A percentile compares a stretch with the other conserved stretches of the same genome.
phyloP scores from a whole-genome alignment of 2,329 filamentous ascomycete genomes.

The Cercospora sp. region DNA sequence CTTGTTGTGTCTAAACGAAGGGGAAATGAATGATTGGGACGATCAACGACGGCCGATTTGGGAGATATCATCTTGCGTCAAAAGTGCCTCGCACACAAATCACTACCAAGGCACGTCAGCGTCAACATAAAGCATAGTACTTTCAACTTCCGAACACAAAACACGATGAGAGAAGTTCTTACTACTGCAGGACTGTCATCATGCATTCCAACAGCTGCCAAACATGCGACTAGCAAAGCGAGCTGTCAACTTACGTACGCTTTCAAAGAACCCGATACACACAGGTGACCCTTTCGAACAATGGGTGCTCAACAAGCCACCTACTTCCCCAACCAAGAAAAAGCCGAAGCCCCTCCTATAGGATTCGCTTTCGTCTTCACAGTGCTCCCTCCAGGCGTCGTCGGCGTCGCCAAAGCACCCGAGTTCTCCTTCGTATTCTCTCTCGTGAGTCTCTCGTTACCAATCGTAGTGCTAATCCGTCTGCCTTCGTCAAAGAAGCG shows the following conservation, averaged over 20 bases:
- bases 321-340: constrained; percentile 64
- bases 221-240: neutral
- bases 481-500: constrained; percentile 54
- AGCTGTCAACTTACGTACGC: neutral
- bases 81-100: too few relatives aligned
- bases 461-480: constrained; percentile 31
- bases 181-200: neutral
- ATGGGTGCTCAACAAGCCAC: too few relatives aligned
- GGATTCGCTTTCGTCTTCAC: constrained; percentile 61
- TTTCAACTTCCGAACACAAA: neutral
- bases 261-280: neutral
- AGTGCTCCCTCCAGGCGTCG: constrained; percentile 21
- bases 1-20: too few relatives aligned
- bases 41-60: too few relatives aligned
- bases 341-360: constrained; percentile 87
- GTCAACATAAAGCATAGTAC: neutral
- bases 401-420: neutral
- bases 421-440: constrained; percentile 39
- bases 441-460: constrained; percentile 19
- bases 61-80: too few relatives aligned
- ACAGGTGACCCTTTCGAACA: neutral
- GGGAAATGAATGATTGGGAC: too few relatives aligned
- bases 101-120: neutral
- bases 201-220: neutral
- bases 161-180: neutral